Evolutionary conservation across 2,329 filamentous ascomycete genomes (phyloP).

Genomic region (Arthrobotrys pseudoclavata): DNA sequence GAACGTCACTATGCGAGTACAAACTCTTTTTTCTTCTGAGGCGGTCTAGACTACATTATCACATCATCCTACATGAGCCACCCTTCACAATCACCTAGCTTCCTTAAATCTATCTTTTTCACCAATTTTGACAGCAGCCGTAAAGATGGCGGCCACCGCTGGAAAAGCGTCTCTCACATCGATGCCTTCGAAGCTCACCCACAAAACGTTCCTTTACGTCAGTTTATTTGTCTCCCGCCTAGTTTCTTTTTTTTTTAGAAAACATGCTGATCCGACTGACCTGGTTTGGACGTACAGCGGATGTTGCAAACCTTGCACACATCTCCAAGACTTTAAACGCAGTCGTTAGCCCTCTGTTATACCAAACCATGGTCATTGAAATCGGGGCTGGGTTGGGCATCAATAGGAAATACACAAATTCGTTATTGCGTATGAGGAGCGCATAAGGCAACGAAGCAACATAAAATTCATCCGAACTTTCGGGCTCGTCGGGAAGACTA

Average conservation of each 20-base stretch:
- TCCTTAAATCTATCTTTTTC: too few relatives aligned
- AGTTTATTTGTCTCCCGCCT: neutral
- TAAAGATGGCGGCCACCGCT: neutral
- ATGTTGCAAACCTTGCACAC: neutral
- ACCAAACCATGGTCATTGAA: neutral
- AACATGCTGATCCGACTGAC: neutral
- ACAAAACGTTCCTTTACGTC: neutral
- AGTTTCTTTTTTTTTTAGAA: neutral
- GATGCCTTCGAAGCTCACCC: neutral
- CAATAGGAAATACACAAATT: neutral
- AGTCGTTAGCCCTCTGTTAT: neutral
- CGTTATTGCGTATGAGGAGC: neutral
- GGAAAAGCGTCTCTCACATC: neutral
- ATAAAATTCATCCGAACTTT: neutral
- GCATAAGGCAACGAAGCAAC: neutral
- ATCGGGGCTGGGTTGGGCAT: neutral
- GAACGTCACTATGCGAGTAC: too few relatives aligned
- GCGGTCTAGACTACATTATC: too few relatives aligned
- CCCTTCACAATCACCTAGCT: too few relatives aligned
- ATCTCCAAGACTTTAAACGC: constrained; percentile 1
- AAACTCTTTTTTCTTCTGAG: too few relatives aligned
- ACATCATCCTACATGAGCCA: too few relatives aligned
- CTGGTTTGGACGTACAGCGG: neutral
- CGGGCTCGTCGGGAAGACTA: neutral
- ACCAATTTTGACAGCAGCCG: neutral